A percentile compares a stretch with the other conserved stretches of the same genome.
Evolutionary conservation across 1,284 basidiomycete species (phyloP).

Genomic region (Apiotrichum siamense): DNA sequence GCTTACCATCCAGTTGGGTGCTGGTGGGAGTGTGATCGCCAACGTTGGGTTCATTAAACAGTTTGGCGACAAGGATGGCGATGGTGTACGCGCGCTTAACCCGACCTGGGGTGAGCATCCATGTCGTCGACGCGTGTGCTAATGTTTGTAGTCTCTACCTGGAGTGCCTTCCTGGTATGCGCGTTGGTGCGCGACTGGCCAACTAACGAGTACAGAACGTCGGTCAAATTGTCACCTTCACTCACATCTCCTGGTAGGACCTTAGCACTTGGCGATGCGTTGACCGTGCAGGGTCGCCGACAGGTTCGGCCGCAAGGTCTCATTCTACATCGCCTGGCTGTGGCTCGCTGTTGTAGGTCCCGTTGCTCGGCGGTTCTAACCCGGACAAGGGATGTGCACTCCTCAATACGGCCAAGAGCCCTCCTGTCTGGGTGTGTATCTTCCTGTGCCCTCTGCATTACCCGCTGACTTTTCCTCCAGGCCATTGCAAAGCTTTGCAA

Average conservation of each 20-base stretch:
- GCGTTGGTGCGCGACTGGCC: too few species aligned
- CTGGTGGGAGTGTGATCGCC: too few species aligned
- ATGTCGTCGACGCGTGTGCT: neutral
- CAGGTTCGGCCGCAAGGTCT: slow-evolving; percentile 19
- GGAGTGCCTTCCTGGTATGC: too few species aligned
- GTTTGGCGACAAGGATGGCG: slow-evolving; percentile 6
- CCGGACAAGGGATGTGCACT: neutral
- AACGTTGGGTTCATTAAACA: slow-evolving; percentile 18
- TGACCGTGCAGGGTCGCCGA: slow-evolving; percentile 15
- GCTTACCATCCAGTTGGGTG: too few species aligned
- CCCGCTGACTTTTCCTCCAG: too few species aligned
- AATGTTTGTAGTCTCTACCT: slow-evolving; percentile 16
- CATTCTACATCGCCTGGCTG: slow-evolving; percentile 10
- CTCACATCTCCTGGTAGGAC: slow-evolving; percentile 5
- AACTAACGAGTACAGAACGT: slow-evolving; percentile 10
- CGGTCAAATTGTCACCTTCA: slow-evolving; percentile 9
- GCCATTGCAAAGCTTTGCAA: too few species aligned
- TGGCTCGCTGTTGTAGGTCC: slow-evolving; percentile 5
- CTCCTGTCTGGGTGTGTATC: too few species aligned
- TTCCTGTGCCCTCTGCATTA: too few species aligned
- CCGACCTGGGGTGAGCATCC: slow-evolving; percentile 10
- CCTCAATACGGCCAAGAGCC: slow-evolving; percentile 13
- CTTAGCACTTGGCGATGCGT: too few species aligned
- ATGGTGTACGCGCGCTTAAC: slow-evolving; percentile 7
- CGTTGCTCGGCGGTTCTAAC: neutral